phyloP scores from a whole-genome alignment of 2,329 filamentous ascomycete genomes.

The Cladosporium sp. region DNA sequence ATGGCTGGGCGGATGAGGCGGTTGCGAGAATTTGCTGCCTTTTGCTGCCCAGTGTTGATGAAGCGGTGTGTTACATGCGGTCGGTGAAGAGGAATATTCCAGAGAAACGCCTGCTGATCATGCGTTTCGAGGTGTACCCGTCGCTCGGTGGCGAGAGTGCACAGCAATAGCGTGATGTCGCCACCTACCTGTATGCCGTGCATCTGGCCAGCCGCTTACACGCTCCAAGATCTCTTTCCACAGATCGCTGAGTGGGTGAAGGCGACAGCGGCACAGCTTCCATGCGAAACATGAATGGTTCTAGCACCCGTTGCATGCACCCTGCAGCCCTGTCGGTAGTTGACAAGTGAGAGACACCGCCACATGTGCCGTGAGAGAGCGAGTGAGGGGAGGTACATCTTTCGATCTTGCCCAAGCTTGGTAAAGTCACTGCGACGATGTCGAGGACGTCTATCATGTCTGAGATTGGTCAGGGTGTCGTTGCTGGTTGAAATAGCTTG shows the following conservation, averaged over 20 bases:
- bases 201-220: not conserved
- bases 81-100: not conserved
- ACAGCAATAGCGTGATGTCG: not conserved
- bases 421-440: not conserved
- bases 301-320: not conserved
- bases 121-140: not conserved
- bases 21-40: not conserved
- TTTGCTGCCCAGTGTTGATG: not conserved
- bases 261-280: not conserved
- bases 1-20: not conserved
- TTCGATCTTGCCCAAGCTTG: not conserved
- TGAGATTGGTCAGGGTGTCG: not conserved
- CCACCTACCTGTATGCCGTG: not conserved
- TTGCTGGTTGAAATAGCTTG: not conserved
- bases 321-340: not conserved
- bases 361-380: not conserved
- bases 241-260: not conserved
- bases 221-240: not conserved
- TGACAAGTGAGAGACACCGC: not conserved
- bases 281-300: not conserved
- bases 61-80: not conserved
- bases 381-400: not conserved
- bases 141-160: not conserved
- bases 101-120: not conserved
- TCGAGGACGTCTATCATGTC: not conserved